A percentile compares a stretch with the other conserved stretches of the same genome.
Conservation (phyloP, 805 yeast genomes). For the Schizosaccharomyces octosporus region DNA sequence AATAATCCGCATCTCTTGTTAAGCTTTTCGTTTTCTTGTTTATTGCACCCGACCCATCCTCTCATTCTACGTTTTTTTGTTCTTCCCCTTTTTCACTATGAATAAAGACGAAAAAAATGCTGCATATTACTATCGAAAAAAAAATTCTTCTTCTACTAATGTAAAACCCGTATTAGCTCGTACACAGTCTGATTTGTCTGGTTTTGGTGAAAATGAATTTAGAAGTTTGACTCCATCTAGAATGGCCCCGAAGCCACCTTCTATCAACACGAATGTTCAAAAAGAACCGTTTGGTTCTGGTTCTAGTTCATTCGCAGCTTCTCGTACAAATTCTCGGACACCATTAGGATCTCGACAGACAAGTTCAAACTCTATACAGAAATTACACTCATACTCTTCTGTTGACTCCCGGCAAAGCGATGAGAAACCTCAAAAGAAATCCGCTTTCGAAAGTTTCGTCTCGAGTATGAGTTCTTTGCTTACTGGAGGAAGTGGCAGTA, state of each 20-base stretch:
- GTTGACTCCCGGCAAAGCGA: not conserved
- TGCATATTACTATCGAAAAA: too few relatives aligned
- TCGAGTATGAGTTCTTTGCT: conserved; percentile 1
- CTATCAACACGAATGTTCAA: not conserved
- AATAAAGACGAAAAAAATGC: too few relatives aligned
- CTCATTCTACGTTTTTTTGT: too few relatives aligned
- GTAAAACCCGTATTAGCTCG: too few relatives aligned
- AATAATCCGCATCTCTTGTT: too few relatives aligned
- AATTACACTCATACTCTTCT: not conserved
- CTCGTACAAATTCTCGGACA: not conserved
- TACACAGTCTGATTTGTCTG: too few relatives aligned
- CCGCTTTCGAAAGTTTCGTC: not conserved
- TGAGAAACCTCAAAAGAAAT: not conserved
- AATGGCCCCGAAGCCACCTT: not conserved
- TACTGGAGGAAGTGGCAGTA: not conserved
- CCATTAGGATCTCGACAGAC: not conserved
- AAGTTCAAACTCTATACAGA: not conserved
- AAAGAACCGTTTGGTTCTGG: not conserved
- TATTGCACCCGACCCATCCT: too few relatives aligned
- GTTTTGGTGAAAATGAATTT: too few relatives aligned
- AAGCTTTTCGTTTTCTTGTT: too few relatives aligned
- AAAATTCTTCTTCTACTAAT: too few relatives aligned
- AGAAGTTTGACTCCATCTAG: not conserved
- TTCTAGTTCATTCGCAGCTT: not conserved
- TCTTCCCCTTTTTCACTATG: too few relatives aligned